Base-by-base conservation (phyloP, 2,329 filamentous ascomycete genomes). In the Seiridium cupressi region DNA sequence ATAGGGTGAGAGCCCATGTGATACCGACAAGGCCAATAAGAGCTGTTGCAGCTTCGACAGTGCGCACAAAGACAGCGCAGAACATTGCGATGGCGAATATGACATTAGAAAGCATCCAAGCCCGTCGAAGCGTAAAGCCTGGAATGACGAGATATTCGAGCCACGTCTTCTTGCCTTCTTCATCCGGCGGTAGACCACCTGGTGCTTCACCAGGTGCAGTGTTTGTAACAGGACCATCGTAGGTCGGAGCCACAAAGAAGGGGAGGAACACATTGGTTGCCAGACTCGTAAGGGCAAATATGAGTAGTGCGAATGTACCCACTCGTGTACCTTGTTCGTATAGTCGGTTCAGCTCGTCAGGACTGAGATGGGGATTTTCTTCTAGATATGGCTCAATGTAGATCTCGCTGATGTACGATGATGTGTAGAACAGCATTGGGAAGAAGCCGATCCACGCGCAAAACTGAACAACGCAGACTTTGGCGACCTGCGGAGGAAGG, bases 401-500 rank as follows among this genome's bases (percentile, higher is more conserved):
- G 60, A 98, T 91, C 71, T 97, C 92, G 63, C 91, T 93, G 66
- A 97, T 90, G 73, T 95, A 98, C 18, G 92, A 96, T 1, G 93
- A 96, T 4, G 92, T 92, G 78, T 98, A 98, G 77, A 96, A 97
- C 3, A 98, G 82, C 73, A 97, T 93, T 1, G 93, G 93, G 69
- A 97, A 98, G 86, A 94, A 97, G 57, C 92, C 94, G 60, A 97
- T 88, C 93, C 93, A 98, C 4, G 92, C 92, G 62, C 89, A 93
- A 67, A 94, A 87, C 72, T 95, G 91, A 0, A 93, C 89, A 64
- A 88, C 79, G 70, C 93, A 97, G 44, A 97, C 92, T 64, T 86
- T 89, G 63, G 84, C 84, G 64, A 95, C 92, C 74, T 96, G 93
- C 0, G 89, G 88, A 1, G 94, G 93, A 5, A 98, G 81, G 44